A percentile compares a stretch with the other conserved stretches of the same genome.
These are phyloP conservation scores for Cornus kousa DNA, from an alignment of 148 eudicot genomes.

Conservation along the genomic window DNA sequence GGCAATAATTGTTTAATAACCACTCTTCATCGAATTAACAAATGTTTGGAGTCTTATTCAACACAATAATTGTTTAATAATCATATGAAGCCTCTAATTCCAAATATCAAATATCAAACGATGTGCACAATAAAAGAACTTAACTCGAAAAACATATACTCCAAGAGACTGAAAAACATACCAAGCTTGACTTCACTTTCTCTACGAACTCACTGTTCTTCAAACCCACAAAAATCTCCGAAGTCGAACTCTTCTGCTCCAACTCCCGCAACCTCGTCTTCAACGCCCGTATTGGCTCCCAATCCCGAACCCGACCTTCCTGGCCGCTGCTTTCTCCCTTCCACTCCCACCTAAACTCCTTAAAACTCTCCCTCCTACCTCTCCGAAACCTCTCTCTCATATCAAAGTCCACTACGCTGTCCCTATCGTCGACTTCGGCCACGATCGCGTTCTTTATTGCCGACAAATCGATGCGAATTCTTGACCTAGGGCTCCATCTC, in stretches of 20 bases:
- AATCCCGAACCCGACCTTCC: constrained; percentile 47
- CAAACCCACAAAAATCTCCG: constrained; percentile 65
- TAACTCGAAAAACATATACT: background rate
- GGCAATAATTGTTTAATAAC: background rate
- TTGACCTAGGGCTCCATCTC: constrained; percentile 63
- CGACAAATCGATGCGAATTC: constrained; percentile 68
- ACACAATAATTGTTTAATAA: background rate
- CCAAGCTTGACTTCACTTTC: constrained; percentile 80
- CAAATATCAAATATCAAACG: no score
- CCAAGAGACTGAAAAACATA: constrained; percentile 20
- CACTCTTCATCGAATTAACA: background rate
- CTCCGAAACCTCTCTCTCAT: constrained; percentile 35
- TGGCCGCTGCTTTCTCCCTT: constrained; percentile 35
- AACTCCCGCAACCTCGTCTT: constrained; percentile 63
- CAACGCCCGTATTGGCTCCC: constrained; percentile 77
- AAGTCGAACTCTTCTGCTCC: constrained; percentile 58
- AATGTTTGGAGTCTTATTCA: background rate
- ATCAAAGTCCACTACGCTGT: constrained; percentile 22
- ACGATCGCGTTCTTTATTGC: constrained; percentile 69
- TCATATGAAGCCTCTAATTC: background rate
- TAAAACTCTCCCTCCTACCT: constrained; percentile 40
- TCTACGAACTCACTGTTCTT: constrained; percentile 73
- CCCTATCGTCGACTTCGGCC: constrained; percentile 45
- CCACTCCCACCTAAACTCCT: constrained; percentile 47
- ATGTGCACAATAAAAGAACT: background rate